These are phyloP conservation scores for Aleurites moluccanus DNA, from an alignment of 441 rosid species.

Conservation along the genomic window DNA sequence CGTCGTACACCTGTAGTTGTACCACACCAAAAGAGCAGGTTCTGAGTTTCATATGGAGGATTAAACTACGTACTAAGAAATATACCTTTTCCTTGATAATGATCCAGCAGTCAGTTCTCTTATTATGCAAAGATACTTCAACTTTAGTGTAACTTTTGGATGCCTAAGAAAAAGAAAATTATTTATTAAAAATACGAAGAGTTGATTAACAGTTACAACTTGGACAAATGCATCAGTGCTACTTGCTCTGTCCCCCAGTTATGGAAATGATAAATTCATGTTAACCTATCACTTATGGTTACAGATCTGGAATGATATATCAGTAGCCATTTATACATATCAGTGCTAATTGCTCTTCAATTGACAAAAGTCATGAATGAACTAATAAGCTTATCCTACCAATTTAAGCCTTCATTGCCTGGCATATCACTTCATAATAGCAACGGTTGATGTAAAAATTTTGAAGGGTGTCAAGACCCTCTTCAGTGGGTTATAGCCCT, in stretches of 20 bases:
- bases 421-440: neutral
- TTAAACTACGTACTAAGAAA: slow-evolving; percentile 9
- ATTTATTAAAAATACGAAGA: slow-evolving; percentile 5
- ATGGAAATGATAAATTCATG: neutral
- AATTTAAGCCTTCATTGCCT: neutral
- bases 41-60: slow-evolving; percentile 11
- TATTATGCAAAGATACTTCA: slow-evolving; percentile 68
- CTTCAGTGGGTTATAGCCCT: neutral
- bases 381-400: slow-evolving; percentile 1
- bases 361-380: neutral
- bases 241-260: neutral
- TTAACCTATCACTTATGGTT: neutral
- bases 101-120: slow-evolving; percentile 88
- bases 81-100: slow-evolving; percentile 76
- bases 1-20: slow-evolving; percentile 65
- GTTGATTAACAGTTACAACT: neutral
- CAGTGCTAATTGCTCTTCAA: neutral
- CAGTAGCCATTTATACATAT: neutral
- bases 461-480: neutral
- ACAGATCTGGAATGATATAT: neutral
- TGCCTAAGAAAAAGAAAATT: slow-evolving; percentile 31
- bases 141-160: slow-evolving; percentile 51
- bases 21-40: neutral
- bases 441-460: neutral
- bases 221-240: neutral